These are phyloP conservation scores for Epichloe elymi DNA, from an alignment of 2,329 filamentous ascomycete genomes.

Conservation along the genomic window DNA sequence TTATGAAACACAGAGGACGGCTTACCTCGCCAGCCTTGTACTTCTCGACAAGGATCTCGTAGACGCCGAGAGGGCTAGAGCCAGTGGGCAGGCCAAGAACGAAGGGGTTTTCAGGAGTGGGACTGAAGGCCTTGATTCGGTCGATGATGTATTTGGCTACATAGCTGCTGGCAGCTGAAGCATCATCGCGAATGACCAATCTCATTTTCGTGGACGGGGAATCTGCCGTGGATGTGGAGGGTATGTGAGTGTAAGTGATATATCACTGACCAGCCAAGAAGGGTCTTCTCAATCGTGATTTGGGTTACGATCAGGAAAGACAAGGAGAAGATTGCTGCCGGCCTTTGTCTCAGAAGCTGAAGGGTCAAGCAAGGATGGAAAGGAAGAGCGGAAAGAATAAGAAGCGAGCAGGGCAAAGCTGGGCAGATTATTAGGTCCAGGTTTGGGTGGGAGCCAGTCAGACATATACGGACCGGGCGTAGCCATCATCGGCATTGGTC, in stretches of 20 bases:
- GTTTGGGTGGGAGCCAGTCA: not conserved
- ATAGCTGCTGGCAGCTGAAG: slow-evolving; percentile 55
- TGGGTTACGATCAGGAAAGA: not conserved
- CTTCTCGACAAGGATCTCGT: slow-evolving; percentile 59
- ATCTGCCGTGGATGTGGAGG: slow-evolving; percentile 9
- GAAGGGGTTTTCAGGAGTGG: slow-evolving; percentile 60
- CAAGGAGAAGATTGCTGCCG: not conserved
- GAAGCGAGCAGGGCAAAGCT: not conserved
- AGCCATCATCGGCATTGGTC: not conserved
- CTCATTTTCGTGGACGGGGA: slow-evolving; percentile 41
- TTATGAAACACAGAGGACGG: not conserved
- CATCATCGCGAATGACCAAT: slow-evolving; percentile 69
- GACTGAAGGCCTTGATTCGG: slow-evolving; percentile 65
- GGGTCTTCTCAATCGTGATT: not conserved
- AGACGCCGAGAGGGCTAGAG: slow-evolving; percentile 66
- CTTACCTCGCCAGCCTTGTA: slow-evolving; percentile 50
- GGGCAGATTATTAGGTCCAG: not conserved
- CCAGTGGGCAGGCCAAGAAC: slow-evolving; percentile 75
- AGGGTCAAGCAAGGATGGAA: not conserved
- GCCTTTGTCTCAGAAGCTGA: not conserved
- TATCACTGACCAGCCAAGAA: not conserved
- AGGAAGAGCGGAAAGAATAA: not conserved
- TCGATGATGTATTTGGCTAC: slow-evolving; percentile 74
- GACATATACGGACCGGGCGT: too few species aligned
- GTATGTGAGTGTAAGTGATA: not conserved